These are phyloP conservation scores for Suhomyces kunorum DNA, from an alignment of 1,139 yeast genomes.

Conservation along the genomic window DNA sequence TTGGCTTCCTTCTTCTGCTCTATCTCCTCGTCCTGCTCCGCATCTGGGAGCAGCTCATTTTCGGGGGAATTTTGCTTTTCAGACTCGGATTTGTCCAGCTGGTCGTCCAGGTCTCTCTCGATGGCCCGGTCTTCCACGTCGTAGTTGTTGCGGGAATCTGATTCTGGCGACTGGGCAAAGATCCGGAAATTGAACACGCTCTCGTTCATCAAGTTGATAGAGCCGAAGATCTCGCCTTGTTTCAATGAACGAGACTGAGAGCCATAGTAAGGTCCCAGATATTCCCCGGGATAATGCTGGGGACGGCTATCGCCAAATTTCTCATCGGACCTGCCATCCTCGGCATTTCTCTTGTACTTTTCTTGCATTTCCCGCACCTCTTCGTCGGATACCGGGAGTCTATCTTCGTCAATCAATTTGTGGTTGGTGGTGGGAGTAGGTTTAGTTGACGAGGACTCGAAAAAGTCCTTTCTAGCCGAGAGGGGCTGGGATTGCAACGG, in stretches of 20 bases:
- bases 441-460: slow-evolving; percentile 23
- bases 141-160: slow-evolving; percentile 16
- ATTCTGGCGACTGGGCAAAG: slow-evolving; percentile 22
- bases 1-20: not conserved
- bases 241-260: slow-evolving; percentile 6
- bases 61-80: slow-evolving; percentile 1
- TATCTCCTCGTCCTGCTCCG: slow-evolving; percentile 1
- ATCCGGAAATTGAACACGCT: slow-evolving; percentile 45
- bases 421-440: slow-evolving; percentile 11
- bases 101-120: slow-evolving; percentile 11
- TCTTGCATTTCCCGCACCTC: slow-evolving; percentile 43
- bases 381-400: slow-evolving; percentile 39
- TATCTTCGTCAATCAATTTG: slow-evolving; percentile 31
- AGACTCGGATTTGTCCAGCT: slow-evolving; percentile 1
- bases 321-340: slow-evolving; percentile 2
- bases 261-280: slow-evolving; percentile 3
- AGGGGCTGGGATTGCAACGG: slow-evolving; percentile 58
- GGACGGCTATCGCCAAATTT: not conserved
- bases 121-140: slow-evolving; percentile 14
- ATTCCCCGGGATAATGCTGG: slow-evolving; percentile 2
- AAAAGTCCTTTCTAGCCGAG: slow-evolving; percentile 52
- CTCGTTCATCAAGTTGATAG: slow-evolving; percentile 47
- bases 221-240: slow-evolving; percentile 42
- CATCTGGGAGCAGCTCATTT: not conserved
- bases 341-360: slow-evolving; percentile 24